Evolutionary conservation across 108 stramenopile species (phyloP), one percentile per base, ranked within the genome.

Genomic region (Nitzschia sp.): DNA sequence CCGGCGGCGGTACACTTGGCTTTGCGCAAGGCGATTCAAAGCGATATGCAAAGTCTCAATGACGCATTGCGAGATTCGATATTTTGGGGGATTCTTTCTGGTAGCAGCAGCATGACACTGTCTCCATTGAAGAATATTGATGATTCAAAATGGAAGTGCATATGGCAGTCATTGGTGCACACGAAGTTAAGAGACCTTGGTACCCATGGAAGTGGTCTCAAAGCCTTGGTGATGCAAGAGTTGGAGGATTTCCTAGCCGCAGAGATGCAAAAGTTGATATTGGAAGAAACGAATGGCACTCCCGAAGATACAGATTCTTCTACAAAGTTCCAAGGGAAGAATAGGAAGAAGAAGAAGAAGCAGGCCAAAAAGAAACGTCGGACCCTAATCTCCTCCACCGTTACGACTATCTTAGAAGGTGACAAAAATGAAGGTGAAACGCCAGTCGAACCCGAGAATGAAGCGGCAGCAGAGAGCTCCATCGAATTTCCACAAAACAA

Each of bases 281-380:
- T 77, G 54, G 58, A 31, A 26, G 32, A 73, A 34, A 17, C 23
- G 22, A 23, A 63, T 23, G 36, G n/a, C 1, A 27, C 38, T 1
- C n/a, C n/a, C n/a, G 16, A 8, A 1, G 26, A 23, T 53, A 22
- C 55, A 26, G 69, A 68, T 47, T 58, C 15, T 41, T 77, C 21
- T 47, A 31, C 53, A 47, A 21, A 38, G 31, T 38, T 13, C 5
- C 26, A 6, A 28, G 58, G 21, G n/a, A 62, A 73, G 62, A 27
- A 41, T 1, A 82, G 62, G 50, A 73, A 66, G 62, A 80, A 59
- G 58, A 80, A 71, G 69, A 79, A 66, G 55, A 66, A 54, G 32
- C 45, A 56, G 48, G 31, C 23, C 28, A 78, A 75, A 61, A 73
- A 41, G 45, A 66, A 76, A 53, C 33, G 35, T 1, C 48, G 21